phyloP scores from a whole-genome alignment of 352 stramenopile genomes.

The Hyaloperonospora brassicae region DNA sequence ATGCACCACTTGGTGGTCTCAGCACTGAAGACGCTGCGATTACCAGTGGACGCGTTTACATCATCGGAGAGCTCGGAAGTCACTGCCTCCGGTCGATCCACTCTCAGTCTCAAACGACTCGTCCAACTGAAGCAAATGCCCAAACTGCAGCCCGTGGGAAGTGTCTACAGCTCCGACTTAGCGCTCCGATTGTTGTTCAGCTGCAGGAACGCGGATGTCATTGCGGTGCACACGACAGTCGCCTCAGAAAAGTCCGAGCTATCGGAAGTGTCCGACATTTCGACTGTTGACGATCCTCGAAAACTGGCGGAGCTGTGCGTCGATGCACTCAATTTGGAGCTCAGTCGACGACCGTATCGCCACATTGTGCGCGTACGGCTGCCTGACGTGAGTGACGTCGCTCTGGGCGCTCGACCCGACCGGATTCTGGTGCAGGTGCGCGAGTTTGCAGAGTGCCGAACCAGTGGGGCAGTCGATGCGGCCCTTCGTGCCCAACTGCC shows the following conservation, averaged over 20 bases:
- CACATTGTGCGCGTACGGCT: slow-evolving; percentile 28
- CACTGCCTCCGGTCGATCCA: no score
- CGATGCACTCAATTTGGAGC: slow-evolving; percentile 18
- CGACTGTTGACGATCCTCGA: slow-evolving; percentile 16
- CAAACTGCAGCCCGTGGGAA: no score
- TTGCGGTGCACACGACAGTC: slow-evolving; percentile 10
- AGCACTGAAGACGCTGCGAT: no score
- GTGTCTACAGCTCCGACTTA: no score
- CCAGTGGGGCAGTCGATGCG: slow-evolving; percentile 5
- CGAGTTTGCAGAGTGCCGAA: slow-evolving; percentile 27
- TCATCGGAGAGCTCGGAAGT: no score
- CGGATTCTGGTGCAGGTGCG: slow-evolving; percentile 40
- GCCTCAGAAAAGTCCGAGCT: slow-evolving; percentile 11
- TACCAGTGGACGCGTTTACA: no score
- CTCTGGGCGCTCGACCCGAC: slow-evolving; percentile 24
- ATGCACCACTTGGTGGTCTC: no score
- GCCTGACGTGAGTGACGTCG: slow-evolving; percentile 14
- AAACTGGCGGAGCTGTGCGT: slow-evolving; percentile 29
- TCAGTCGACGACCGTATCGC: slow-evolving; percentile 14
- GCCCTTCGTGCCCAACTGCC: slow-evolving; percentile 12
- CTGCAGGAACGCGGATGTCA: no score
- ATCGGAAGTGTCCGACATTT: slow-evolving; percentile 12
- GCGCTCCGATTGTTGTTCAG: no score
- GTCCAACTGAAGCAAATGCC: no score
- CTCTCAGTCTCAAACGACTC: no score